phyloP scores from a whole-genome alignment of 352 stramenopile genomes.

The Pythium vanterpoolii region DNA sequence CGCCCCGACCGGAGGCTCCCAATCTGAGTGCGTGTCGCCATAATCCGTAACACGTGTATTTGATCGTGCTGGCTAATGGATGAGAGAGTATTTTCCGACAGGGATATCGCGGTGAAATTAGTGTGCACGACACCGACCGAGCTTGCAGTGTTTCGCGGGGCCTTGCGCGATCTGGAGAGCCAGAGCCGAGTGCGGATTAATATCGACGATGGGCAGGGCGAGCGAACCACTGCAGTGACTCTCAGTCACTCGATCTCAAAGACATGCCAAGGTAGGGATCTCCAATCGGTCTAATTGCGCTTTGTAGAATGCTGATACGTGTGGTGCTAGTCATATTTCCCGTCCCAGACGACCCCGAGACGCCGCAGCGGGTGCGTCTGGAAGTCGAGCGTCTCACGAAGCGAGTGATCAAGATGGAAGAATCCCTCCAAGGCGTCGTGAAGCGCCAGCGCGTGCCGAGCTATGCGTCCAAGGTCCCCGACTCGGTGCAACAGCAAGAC shows the following conservation, averaged over 20 bases:
- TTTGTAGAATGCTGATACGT: background rate
- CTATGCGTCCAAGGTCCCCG: conserved; percentile 66
- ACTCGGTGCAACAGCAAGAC: conserved; percentile 60
- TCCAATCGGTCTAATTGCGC: background rate
- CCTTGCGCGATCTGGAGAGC: conserved; percentile 15
- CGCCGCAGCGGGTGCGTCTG: conserved; percentile 47
- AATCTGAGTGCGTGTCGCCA: conserved; percentile 11
- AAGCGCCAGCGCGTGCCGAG: conserved; percentile 39
- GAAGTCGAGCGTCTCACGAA: conserved; percentile 73
- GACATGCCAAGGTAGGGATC: conserved; percentile 26
- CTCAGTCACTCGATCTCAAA: conserved; percentile 28
- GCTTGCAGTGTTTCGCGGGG: conserved; percentile 4
- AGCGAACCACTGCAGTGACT: background rate
- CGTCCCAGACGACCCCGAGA: conserved; percentile 65
- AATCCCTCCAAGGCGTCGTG: conserved; percentile 41
- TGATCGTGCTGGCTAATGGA: background rate
- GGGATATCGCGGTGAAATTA: conserved; percentile 12
- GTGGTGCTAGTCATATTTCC: conserved; percentile 29
- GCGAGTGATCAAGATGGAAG: conserved; percentile 47
- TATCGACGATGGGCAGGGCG: background rate
- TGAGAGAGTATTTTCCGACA: background rate
- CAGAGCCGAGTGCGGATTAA: conserved; percentile 16
- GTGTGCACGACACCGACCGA: conserved; percentile 2
- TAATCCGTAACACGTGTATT: background rate
- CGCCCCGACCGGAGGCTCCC: conserved; percentile 35